Conservation (phyloP, 2,329 filamentous ascomycete genomes). For the Alternaria incomplexa region DNA sequence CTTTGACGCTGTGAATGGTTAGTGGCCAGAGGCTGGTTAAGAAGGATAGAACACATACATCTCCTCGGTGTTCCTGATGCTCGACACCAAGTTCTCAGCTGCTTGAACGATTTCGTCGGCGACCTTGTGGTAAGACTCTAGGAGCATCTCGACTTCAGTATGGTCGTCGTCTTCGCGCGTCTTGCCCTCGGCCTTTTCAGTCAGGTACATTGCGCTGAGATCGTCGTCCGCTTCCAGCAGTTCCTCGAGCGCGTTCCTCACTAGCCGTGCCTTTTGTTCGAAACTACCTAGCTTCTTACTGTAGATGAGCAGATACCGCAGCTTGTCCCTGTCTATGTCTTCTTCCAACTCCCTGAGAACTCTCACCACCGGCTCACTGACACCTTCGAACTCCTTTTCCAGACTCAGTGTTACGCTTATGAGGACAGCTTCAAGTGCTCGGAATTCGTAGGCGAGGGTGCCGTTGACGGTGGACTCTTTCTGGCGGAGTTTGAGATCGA, state of each 20-base stretch:
- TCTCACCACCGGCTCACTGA: conserved; percentile 88
- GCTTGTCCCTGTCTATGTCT: conserved; percentile 93
- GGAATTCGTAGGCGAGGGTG: conserved; percentile 88
- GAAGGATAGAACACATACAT: conserved; percentile 69
- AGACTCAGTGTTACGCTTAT: conserved; percentile 91
- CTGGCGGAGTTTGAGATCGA: conserved; percentile 90
- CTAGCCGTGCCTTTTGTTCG: conserved; percentile 93
- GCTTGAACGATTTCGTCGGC: conserved; percentile 98
- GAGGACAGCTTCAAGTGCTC: conserved; percentile 91
- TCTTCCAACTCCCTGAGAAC: conserved; percentile 91
- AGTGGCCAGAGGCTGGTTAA: conserved; percentile 15
- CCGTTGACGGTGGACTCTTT: conserved; percentile 63
- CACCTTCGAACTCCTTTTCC: conserved; percentile 92
- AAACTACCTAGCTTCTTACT: conserved; percentile 97
- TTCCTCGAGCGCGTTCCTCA: conserved; percentile 93
- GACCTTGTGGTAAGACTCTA: conserved; percentile 97
- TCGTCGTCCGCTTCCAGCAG: conserved; percentile 96
- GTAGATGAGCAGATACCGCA: conserved; percentile 87
- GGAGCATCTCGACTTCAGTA: conserved; percentile 93
- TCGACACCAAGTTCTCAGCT: conserved; percentile 88
- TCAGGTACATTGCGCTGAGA: conserved; percentile 91
- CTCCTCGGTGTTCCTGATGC: conserved; percentile 97
- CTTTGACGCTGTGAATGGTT: conserved; percentile 72
- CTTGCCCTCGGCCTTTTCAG: conserved; percentile 80
- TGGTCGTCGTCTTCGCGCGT: conserved; percentile 82